phyloP scores from a whole-genome alignment of 192 early-diverging fungal genomes.

The Backusella australiensis region DNA sequence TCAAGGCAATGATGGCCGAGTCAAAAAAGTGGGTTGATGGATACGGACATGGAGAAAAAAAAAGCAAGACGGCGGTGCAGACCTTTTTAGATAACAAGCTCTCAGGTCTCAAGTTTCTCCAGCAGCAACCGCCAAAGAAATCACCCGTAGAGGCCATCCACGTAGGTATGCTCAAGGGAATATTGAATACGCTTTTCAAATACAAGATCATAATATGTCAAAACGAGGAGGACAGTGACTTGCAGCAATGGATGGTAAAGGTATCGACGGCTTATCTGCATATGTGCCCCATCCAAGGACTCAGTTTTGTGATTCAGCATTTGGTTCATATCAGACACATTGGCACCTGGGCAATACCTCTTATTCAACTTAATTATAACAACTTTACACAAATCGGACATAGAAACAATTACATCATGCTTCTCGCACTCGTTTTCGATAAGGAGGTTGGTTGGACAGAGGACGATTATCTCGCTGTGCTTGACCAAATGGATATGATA shows the following conservation, averaged over 20 bases:
- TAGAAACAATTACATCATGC: background rate
- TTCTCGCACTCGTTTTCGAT: background rate
- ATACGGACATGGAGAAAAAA: background rate
- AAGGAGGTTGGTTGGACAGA: constrained; percentile 18
- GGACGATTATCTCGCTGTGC: constrained; percentile 39
- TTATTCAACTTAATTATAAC: constrained; percentile 3
- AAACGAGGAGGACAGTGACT: background rate
- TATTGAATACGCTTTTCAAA: background rate
- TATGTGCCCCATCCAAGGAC: background rate
- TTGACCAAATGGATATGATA: constrained; percentile 43
- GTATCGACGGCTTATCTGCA: background rate
- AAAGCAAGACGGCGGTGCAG: background rate
- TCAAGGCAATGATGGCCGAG: background rate
- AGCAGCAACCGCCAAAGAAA: background rate
- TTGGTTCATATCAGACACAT: background rate
- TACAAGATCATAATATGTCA: background rate
- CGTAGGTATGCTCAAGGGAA: background rate
- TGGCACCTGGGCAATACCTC: background rate
- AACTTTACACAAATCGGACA: background rate
- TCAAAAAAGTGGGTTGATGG: background rate
- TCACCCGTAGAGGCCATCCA: background rate
- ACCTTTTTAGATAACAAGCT: background rate
- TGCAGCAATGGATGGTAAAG: background rate
- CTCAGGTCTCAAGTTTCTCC: background rate
- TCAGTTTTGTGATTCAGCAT: background rate